Evolutionary conservation across 441 rosid species (phyloP), one percentile per base, ranked within the genome.

Genomic region (Gossypium schwendimanii): DNA sequence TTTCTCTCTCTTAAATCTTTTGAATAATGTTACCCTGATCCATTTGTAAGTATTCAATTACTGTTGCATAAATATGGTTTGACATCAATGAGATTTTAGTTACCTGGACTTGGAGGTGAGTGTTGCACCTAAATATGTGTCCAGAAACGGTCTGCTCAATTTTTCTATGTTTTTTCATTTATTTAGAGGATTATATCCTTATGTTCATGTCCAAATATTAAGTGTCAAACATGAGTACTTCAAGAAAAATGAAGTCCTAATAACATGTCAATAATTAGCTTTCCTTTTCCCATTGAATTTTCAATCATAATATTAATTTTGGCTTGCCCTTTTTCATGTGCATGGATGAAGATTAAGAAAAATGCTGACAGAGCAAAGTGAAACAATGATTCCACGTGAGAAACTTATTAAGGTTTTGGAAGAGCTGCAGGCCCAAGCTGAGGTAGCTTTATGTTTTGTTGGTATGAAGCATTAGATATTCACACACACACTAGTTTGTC

Each of bases 391-490:
- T 15, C 50, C 81, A 55, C 94, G 97, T 3, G 94, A 89, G 80
- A 87, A 85, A 81, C 78, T 91, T 55, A 90, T 90, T 1, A 88
- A 91, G 86, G 89, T 89, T 69, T 84, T 93, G 83, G 93, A 90
- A 79, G 98, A 96, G 84, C 89, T 93, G 72, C 97, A 93, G 76
- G 97, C 97, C 47, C 91, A 89, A 83, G 98, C 99, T 24, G 97
- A 96, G 85, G 94, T 96, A 75, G 97, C 97, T 53, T 77, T 96
- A 63, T 96, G 99, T 85, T 96, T 93, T 81, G 88, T 89, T 6
- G 91, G 94, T 1, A 82, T 90, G 66, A 91, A 92, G 84, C 84
- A 72, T 72, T 72, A 49, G 66, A 55, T 15, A 9, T 14, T 12
- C n/a, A 12, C 53, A 21, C 18, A 23, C 55, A 31, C n/a, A 28